Evolutionary conservation across 371 early-diverging fungal species (phyloP).

Genomic region (Mucor velutinosus): DNA sequence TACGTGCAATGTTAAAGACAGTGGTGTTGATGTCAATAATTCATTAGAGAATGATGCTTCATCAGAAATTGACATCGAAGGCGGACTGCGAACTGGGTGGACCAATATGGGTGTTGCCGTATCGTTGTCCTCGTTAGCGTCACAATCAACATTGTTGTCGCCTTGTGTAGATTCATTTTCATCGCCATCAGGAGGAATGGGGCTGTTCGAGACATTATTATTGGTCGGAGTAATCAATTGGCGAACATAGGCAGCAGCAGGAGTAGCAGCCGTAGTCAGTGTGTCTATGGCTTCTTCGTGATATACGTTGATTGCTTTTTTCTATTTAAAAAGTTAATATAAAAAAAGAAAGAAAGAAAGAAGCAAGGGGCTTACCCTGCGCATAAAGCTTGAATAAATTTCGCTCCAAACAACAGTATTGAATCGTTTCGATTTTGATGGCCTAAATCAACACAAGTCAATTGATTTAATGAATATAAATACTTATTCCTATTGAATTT

Average conservation of each 20-base stretch:
- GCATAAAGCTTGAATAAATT: slow-evolving; percentile 2
- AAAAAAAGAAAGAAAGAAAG: slow-evolving; percentile 12
- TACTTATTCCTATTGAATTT: slow-evolving; percentile 14
- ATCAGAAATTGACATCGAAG: slow-evolving; percentile 4
- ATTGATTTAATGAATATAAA: too few relatives aligned
- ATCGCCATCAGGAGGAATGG: slow-evolving; percentile 12
- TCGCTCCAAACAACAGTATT: slow-evolving; percentile 17
- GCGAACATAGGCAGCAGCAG: slow-evolving; percentile 13
- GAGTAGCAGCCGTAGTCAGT: slow-evolving; percentile 14
- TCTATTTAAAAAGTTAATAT: slow-evolving; percentile 15
- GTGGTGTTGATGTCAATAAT: slow-evolving; percentile 9
- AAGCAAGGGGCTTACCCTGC: slow-evolving; percentile 11
- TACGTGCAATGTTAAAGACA: slow-evolving; percentile 15
- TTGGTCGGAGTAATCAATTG: too few relatives aligned
- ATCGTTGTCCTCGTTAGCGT: slow-evolving; percentile 11
- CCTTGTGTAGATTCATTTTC: slow-evolving; percentile 18
- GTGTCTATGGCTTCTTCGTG: slow-evolving; percentile 17
- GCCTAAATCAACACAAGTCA: slow-evolving; percentile 18
- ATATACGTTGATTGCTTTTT: slow-evolving; percentile 15
- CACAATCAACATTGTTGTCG: slow-evolving; percentile 10
- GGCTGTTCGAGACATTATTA: too few relatives aligned
- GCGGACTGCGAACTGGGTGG: too few relatives aligned
- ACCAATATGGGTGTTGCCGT: too few relatives aligned
- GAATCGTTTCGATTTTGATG: slow-evolving; percentile 15
- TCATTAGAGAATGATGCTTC: slow-evolving; percentile 11